These are phyloP conservation scores for Styphnolobium japonicum DNA, from an alignment of 306 rosid genomes.

Conservation along the genomic window DNA sequence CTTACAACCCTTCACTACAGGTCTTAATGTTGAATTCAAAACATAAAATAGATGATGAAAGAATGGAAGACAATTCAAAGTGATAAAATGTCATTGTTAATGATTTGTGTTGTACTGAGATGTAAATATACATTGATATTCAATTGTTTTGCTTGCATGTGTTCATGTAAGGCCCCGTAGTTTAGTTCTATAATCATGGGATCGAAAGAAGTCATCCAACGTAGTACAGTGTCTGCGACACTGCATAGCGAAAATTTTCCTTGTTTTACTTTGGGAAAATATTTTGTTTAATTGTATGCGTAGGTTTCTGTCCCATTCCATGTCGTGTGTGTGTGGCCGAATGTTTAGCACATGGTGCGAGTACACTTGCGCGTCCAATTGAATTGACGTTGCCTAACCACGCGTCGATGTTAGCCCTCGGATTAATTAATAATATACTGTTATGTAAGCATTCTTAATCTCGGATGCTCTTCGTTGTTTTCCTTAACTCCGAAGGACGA, in stretches of 20 bases:
- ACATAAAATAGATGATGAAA: not conserved
- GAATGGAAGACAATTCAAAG: constrained; percentile 7
- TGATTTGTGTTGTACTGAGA: not conserved
- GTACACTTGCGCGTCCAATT: not conserved
- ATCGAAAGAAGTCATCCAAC: not conserved
- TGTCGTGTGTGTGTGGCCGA: not conserved
- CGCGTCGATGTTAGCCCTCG: not conserved
- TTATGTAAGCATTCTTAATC: not conserved
- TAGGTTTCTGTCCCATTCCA: not conserved
- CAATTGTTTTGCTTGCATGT: not conserved
- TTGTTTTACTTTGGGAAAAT: not conserved
- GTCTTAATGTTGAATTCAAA: not conserved
- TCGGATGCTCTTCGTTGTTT: too few species aligned
- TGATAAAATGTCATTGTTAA: not conserved
- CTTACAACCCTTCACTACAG: not conserved
- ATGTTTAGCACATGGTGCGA: not conserved
- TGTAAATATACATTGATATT: not conserved
- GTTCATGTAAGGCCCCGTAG: not conserved
- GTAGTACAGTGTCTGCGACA: not conserved
- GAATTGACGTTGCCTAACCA: not conserved
- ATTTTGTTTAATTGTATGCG: not conserved
- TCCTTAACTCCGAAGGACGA: not conserved
- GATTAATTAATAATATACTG: not conserved
- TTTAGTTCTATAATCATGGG: not conserved
- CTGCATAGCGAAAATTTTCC: not conserved